Evolutionary conservation across 768 basidiomycete species (phyloP), one percentile per base, ranked within the genome.

Genomic region (Tephrocybe rancida): DNA sequence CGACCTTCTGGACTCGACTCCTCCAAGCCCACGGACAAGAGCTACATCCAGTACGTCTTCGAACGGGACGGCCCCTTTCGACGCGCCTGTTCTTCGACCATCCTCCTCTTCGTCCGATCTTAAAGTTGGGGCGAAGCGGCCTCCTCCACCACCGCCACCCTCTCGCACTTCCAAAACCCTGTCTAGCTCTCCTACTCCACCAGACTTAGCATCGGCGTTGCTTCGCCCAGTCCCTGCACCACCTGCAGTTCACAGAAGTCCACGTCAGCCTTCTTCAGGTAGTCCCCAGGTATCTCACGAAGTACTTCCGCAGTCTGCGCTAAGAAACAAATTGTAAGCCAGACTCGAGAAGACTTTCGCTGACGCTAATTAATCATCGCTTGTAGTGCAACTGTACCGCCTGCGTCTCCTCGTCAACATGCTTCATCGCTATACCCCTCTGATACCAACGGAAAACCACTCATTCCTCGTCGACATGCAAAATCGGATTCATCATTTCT

Each of bases 61-160:
- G 27, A 56, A 70, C 44, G 50, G 35, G 25, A 38, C 65, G 9
- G 5, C 29, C 29, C 58, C 52, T 50, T 56, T 59, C 44, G 66
- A 59, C 41, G 59, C 61, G 21, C 73, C 69, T 27, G 62, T 62
- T 13, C 63, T 85, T 24, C 78, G 80, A 14, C 56, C 73, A 8
- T 76, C 80, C 0, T 74, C 77, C 2, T 85, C 85, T 2, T 73
- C 79, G 4, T 83, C 84, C 1, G 86, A 88, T 59, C 57, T 83
- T 41, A 80, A 78, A 52, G 58, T 60, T 14, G 62, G 68, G 13
- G 64, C 68, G 3, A 81, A 76, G 56, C 77, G 83, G 45, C 75
- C 79, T 2, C 85, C 86, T 0, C 83, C 82, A 0, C 86, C 86
- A 0, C 86, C 86, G 1, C 81, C 82, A 1, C 79, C 82, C n/a